A percentile compares a stretch with the other conserved stretches of the same genome.
These are phyloP conservation scores for Datura wrightii DNA, from an alignment of 257 asterid species.

Conservation along the genomic window DNA sequence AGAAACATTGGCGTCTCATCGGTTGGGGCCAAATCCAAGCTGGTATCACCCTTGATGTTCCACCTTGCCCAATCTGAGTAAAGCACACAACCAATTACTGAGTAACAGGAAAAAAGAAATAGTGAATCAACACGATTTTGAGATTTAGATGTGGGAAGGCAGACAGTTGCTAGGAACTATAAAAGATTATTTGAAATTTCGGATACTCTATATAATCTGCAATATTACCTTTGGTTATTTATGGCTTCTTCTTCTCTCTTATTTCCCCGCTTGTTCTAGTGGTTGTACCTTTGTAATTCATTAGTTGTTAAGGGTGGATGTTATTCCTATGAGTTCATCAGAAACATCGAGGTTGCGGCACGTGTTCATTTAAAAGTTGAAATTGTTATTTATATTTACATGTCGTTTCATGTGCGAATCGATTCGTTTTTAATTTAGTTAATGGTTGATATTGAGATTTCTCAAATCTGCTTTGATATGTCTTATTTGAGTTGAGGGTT, in stretches of 20 bases:
- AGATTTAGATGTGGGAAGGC: constrained; percentile 61
- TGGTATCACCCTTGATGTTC: constrained; percentile 87
- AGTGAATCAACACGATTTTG: background rate
- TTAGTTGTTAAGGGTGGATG: constrained; percentile 28
- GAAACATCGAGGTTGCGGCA: background rate
- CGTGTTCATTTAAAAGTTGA: background rate
- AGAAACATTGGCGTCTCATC: constrained; percentile 98
- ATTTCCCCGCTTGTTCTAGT: background rate
- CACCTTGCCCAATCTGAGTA: constrained; percentile 76
- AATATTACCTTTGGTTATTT: background rate
- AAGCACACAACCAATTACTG: background rate
- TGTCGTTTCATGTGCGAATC: background rate
- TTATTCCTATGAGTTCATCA: constrained; percentile 6
- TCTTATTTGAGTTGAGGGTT: too few species aligned
- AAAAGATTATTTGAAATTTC: constrained; percentile 47
- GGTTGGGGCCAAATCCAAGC: constrained; percentile 99
- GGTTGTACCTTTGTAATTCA: constrained; percentile 30
- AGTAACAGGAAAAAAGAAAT: background rate
- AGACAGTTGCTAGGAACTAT: constrained; percentile 52
- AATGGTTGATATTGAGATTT: background rate
- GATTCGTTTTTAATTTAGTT: background rate
- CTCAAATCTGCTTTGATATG: too few species aligned
- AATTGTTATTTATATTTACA: background rate
- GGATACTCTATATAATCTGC: constrained; percentile 28
- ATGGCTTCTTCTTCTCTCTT: background rate